Base-by-base conservation (phyloP, 352 stramenopile genomes). In the Pythium oligandrum region DNA sequence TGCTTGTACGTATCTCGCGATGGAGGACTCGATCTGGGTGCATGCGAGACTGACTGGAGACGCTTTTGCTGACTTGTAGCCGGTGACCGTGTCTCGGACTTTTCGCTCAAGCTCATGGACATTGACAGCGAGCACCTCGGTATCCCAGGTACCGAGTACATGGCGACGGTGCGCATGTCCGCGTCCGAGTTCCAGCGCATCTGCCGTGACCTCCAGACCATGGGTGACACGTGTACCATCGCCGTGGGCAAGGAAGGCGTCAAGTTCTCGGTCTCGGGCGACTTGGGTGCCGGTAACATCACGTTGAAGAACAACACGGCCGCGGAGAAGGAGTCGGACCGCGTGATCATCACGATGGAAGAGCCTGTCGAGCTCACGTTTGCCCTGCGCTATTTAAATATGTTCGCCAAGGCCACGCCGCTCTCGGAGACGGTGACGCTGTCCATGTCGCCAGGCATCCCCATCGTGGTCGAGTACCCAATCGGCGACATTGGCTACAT, bases 31-130 rank as follows among this genome's bases (percentile, higher is more conserved):
- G 72, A 65, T 47, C 69, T 80, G 67, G 67, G 64, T 82, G 48
- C 45, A 44, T 50, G 42, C 30, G 26, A 39, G 26, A 46, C 48
- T 54, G 17, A 54, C 48, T 17, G n/a, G 42, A 44, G 17, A 50
- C 4, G 5, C 4, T 66, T 5, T 66, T 36, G 10, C 72, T 8
- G 6, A 37, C 47, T 8, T 60, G 51, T 42, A 90, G 77, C 88
- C 26, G 84, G 93, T 47, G 91, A 98, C 63, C 75, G 91, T 50
- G 94, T 98, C 26, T 97, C 89, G 44, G 93, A 98, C 57, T 98
- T 98, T 67, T 98, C 98, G 68, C 82, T 99, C 51, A 99, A 99
- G 86, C 88, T 99, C 46, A 99, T 99, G 96, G 97, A 99, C 70
- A 99, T 99, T 86, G 96, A 99, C 68, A 96, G 80, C 55, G 97